Conservation (phyloP, 169 alveolate genomes). For the Eimeria mitis region DNA sequence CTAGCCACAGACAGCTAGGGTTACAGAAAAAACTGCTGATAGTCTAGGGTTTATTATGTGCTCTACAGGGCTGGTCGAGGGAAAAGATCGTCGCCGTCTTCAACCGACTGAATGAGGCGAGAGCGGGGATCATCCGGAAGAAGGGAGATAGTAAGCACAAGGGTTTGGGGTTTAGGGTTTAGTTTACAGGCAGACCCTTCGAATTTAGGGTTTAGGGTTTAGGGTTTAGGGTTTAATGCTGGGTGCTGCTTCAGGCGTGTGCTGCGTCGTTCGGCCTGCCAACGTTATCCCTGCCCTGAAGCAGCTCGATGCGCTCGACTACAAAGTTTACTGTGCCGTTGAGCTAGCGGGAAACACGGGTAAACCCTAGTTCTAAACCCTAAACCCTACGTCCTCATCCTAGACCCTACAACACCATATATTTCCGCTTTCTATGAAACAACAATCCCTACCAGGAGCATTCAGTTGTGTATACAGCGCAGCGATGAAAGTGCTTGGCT, state of each 20-base stretch:
- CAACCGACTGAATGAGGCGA: constrained; percentile 81
- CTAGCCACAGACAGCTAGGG: neutral
- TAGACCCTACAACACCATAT: neutral
- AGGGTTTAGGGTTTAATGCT: neutral
- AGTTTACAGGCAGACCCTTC: neutral
- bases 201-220: constrained; percentile 21
- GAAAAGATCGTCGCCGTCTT: constrained; percentile 84
- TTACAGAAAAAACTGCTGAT: neutral
- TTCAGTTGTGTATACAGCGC: no score
- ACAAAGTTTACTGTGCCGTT: constrained; percentile 92
- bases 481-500: neutral
- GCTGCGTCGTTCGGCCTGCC: constrained; percentile 88
- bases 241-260: constrained; percentile 63
- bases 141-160: constrained; percentile 71
- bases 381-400: neutral
- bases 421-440: neutral
- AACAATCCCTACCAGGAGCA: neutral
- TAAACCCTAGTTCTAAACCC: constrained; percentile 21
- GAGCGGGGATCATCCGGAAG: constrained; percentile 76
- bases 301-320: constrained; percentile 91
- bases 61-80: constrained; percentile 79
- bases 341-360: constrained; percentile 93
- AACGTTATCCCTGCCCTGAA: constrained; percentile 89
- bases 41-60: neutral
- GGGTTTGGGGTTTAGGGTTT: constrained; percentile 19